Evolutionary conservation across 1,284 basidiomycete species (phyloP).

Genomic region (Puccinia triticina): DNA sequence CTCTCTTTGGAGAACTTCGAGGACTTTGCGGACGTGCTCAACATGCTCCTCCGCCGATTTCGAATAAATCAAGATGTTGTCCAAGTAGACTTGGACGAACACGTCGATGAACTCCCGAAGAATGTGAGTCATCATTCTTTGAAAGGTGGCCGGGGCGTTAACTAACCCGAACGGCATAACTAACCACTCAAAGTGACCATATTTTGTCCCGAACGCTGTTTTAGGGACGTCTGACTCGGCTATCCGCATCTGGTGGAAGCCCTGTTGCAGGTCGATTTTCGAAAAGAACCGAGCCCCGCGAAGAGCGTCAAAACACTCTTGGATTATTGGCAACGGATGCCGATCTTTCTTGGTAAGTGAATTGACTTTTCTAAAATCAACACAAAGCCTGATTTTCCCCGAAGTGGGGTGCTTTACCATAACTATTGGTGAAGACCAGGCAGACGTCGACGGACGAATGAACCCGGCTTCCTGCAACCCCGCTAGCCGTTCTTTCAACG

Average conservation of each 20-base stretch:
- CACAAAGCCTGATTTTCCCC: background rate
- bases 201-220: too few relatives aligned
- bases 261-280: constrained; percentile 23
- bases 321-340: constrained; percentile 7
- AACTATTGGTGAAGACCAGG: constrained; percentile 17
- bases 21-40: constrained; percentile 29
- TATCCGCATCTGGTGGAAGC: constrained; percentile 23
- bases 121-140: too few relatives aligned
- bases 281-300: background rate
- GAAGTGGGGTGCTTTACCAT: background rate
- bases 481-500: background rate
- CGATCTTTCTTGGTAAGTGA: constrained; percentile 15
- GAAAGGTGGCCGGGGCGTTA: too few relatives aligned
- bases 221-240: background rate
- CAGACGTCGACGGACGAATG: too few relatives aligned
- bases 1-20: background rate
- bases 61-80: constrained; percentile 52
- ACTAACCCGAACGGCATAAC: too few relatives aligned
- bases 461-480: too few relatives aligned
- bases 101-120: too few relatives aligned
- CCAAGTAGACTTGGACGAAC: constrained; percentile 41
- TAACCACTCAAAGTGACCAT: too few relatives aligned
- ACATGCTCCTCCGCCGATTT: constrained; percentile 32
- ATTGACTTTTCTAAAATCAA: background rate
- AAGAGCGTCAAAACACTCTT: constrained; percentile 24